These are phyloP conservation scores for Funneliformis geosporum DNA, from an alignment of 192 early-diverging fungal genomes.

Conservation along the genomic window DNA sequence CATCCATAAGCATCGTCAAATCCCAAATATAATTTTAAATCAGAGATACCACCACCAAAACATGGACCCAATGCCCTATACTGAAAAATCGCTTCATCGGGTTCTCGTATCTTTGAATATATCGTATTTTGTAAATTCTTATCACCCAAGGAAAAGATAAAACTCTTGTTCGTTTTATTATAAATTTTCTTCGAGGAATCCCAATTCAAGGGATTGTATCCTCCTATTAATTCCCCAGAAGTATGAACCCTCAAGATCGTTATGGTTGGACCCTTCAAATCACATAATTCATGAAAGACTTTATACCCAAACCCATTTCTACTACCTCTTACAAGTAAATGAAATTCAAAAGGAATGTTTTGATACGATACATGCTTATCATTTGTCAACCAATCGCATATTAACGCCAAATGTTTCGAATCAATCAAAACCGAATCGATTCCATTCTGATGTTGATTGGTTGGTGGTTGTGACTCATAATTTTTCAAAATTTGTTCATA, in stretches of 20 bases:
- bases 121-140: not conserved
- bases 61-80: not conserved
- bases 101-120: not conserved
- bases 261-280: constrained; percentile 6
- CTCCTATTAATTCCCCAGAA: constrained; percentile 17
- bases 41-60: not conserved
- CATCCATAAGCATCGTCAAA: not conserved
- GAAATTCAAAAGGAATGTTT: constrained; percentile 5
- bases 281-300: constrained; percentile 11
- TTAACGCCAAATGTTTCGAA: not conserved
- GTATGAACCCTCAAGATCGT: not conserved
- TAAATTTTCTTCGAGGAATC: not conserved
- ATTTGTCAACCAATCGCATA: not conserved
- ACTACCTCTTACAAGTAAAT: not conserved
- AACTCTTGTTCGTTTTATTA: not conserved
- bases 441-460: not conserved
- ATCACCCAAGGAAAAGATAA: not conserved
- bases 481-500: not conserved
- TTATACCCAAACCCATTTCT: not conserved
- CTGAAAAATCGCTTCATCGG: not conserved
- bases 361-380: not conserved
- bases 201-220: constrained; percentile 29
- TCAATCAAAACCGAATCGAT: not conserved
- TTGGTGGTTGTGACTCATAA: not conserved
- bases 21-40: not conserved